Conservation (phyloP, 1,284 basidiomycete species). For the Cryptococcus sp. region DNA sequence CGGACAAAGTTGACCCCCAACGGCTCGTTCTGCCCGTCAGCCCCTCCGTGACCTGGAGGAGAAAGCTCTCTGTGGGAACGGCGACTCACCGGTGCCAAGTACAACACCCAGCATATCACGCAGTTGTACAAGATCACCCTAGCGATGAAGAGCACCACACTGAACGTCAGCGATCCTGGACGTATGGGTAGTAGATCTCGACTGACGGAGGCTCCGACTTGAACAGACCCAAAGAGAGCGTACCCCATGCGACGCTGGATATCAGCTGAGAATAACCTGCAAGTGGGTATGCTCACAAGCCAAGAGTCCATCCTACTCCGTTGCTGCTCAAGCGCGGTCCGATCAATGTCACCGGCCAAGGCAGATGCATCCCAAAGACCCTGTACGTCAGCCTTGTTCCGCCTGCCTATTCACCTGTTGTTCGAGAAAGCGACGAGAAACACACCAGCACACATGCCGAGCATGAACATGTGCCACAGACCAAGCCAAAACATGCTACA, state of each 20-base stretch:
- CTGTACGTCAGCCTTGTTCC: slow-evolving; percentile 4
- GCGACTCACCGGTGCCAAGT: slow-evolving; percentile 1
- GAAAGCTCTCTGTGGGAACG: too few relatives aligned
- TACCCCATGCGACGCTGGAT: slow-evolving; percentile 18
- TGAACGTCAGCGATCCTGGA: not conserved
- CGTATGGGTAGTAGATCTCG: too few relatives aligned
- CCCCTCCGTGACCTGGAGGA: too few relatives aligned
- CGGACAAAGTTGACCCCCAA: slow-evolving; percentile 16
- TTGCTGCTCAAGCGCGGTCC: slow-evolving; percentile 27
- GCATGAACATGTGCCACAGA: slow-evolving; percentile 23
- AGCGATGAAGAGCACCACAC: not conserved
- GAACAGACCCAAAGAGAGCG: slow-evolving; percentile 26
- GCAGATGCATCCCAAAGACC: slow-evolving; percentile 29
- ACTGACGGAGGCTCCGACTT: not conserved
- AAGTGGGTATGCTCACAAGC: slow-evolving; percentile 21
- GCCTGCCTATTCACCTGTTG: slow-evolving; percentile 18
- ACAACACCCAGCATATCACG: not conserved
- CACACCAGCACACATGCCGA: slow-evolving; percentile 25
- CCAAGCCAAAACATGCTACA: slow-evolving; percentile 20
- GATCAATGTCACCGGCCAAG: slow-evolving; percentile 26
- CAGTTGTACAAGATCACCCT: slow-evolving; percentile 11
- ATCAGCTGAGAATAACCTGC: not conserved
- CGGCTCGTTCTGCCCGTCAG: slow-evolving; percentile 20
- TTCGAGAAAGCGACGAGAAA: slow-evolving; percentile 25
- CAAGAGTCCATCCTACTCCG: slow-evolving; percentile 27